Evolutionary conservation across 1,284 basidiomycete genomes (phyloP), one percentile per base, ranked within the genome.

Genomic region (Wallemia ichthyophaga): DNA sequence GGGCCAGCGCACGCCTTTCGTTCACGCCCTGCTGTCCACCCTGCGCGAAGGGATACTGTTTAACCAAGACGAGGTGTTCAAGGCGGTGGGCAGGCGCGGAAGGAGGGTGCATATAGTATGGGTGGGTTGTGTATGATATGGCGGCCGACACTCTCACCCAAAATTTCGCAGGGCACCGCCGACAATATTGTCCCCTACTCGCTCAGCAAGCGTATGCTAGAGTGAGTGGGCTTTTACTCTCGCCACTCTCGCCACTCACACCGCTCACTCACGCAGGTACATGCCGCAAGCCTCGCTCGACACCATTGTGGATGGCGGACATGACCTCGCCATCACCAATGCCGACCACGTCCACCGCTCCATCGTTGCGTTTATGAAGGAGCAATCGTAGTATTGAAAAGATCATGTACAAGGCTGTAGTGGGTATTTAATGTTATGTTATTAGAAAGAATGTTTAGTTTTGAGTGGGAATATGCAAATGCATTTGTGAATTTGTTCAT

Each of bases 11-110:
- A 75, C 79, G 2, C 77, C 82, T 5, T 84, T 78, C 67, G 80
- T 82, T 61, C 72, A 75, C 21, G 82, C 82, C 0, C 68, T 85
- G 15, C 81, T 81, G 0, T 82, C 81, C 7, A 82, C 79, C 1
- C 70, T 85, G 13, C 74, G 81, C n/a, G 75, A 80, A 55, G 81
- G 82, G 1, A 82, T 81, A 11, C 69, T 83, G 25, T 75, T 78
- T 32, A 80, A 79, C 2, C 73, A 77, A 61, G 69, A 65, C 25
- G 65, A 72, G 1, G 71, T 77, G 2, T 82, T 80, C 64, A 66
- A 71, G 23, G 71, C 73, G 1, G 69, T 75, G 2, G 75, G 63
- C 19, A 66, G 62, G 61, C 37, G 37, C 37, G n/a, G 37, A 11
- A 74, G 74, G 48, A 67, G 73, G 21, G 74, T 82, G 17, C 69